Evolutionary conservation across 2,329 filamentous ascomycete genomes (phyloP).

Genomic region (Cephalotrichum gorgonifer): DNA sequence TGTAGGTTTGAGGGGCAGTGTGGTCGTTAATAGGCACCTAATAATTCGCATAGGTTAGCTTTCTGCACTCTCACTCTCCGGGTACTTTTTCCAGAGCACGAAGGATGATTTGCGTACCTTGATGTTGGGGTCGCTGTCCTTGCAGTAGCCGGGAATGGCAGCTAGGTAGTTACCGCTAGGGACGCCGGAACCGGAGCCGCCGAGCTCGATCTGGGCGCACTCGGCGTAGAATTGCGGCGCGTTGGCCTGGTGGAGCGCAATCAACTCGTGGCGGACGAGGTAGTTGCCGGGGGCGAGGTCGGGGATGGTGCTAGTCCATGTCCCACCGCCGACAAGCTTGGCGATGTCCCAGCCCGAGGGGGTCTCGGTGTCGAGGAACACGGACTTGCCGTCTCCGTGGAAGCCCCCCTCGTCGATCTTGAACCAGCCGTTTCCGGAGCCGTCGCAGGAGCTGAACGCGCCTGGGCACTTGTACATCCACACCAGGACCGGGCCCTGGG

Average conservation of each 20-base stretch:
- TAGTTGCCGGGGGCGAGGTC: constrained; percentile 38
- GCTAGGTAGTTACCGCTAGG: constrained; percentile 25
- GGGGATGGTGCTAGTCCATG: constrained; percentile 36
- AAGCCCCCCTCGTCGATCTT: constrained; percentile 27
- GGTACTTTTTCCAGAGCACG: constrained; percentile 9
- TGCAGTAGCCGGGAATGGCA: constrained; percentile 25
- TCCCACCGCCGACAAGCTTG: constrained; percentile 37
- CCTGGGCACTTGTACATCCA: constrained; percentile 42
- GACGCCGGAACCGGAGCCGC: constrained; percentile 28
- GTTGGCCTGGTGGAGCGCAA: constrained; percentile 37
- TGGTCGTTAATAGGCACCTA: constrained; percentile 11
- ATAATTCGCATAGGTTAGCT: background rate
- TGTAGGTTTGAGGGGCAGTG: constrained; percentile 9
- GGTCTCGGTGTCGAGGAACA: constrained; percentile 17
- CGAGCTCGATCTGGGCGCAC: constrained; percentile 51
- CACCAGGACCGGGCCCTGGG: constrained; percentile 40
- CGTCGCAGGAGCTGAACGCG: constrained; percentile 26
- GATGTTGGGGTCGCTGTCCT: constrained; percentile 39
- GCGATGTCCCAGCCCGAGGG: constrained; percentile 24
- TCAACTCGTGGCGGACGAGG: constrained; percentile 44
- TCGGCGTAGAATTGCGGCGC: constrained; percentile 43
- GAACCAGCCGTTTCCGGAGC: constrained; percentile 40
- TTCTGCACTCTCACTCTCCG: background rate
- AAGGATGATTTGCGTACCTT: constrained; percentile 23
- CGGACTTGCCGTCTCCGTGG: constrained; percentile 27